phyloP scores from a whole-genome alignment of 2,329 filamentous ascomycete genomes.

The Colletotrichum spaethianum region DNA sequence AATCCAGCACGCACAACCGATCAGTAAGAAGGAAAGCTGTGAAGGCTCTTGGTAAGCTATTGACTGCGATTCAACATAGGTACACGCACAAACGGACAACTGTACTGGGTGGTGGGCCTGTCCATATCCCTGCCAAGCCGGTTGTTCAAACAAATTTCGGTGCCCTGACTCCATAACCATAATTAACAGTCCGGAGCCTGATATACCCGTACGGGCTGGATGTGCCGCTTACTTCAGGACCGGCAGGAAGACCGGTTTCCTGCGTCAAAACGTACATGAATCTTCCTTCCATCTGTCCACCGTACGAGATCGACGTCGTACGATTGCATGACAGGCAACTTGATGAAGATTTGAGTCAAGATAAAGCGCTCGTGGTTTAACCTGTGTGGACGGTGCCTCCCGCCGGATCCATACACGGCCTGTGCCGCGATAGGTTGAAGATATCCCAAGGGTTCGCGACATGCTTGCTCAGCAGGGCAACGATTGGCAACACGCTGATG shows the following conservation, averaged over 20 bases:
- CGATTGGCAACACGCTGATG: conserved; percentile 5
- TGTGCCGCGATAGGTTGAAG: conserved; percentile 7
- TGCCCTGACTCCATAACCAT: conserved; percentile 18
- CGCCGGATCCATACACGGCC: conserved; percentile 6
- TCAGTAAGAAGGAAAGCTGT: conserved; percentile 2
- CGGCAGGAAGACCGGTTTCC: not conserved
- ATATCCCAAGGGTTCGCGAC: conserved; percentile 10
- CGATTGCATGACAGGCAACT: not conserved
- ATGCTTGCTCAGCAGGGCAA: conserved; percentile 20
- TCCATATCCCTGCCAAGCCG: conserved; percentile 21
- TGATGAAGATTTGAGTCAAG: conserved; percentile 1
- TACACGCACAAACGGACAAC: conserved; percentile 3
- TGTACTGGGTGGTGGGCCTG: conserved; percentile 17
- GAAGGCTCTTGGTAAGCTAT: not conserved
- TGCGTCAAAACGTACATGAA: conserved; percentile 11
- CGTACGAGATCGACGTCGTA: not conserved
- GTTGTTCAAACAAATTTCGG: conserved; percentile 28
- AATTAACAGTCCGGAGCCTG: conserved; percentile 13
- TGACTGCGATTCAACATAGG: conserved; percentile 1
- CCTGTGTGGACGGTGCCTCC: not conserved
- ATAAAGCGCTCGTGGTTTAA: not conserved
- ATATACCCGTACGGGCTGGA: conserved; percentile 11
- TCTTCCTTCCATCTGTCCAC: not conserved
- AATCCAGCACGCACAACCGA: conserved; percentile 12
- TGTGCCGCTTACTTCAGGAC: conserved; percentile 9